Conservation (phyloP, 805 yeast species). For the Tetrapisispora arboricola region DNA sequence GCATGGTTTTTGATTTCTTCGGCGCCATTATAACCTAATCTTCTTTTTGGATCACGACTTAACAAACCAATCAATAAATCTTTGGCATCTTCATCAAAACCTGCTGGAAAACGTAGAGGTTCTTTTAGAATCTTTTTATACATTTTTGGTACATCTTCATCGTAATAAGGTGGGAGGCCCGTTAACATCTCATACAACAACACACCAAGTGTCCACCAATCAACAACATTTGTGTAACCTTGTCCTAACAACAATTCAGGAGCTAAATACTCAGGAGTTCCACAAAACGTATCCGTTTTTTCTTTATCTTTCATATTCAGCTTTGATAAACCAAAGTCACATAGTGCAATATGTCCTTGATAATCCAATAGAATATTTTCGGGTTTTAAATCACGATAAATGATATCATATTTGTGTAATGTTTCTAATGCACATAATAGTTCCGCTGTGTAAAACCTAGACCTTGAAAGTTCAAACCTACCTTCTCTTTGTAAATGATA, state of each 20-base stretch:
- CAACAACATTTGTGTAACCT: conserved; percentile 92
- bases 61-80: conserved; percentile 65
- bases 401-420: conserved; percentile 81
- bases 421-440: conserved; percentile 87
- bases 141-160: conserved; percentile 88
- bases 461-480: conserved; percentile 74
- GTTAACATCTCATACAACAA: conserved; percentile 91
- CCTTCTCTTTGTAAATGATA: conserved; percentile 90
- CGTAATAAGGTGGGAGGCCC: conserved; percentile 94
- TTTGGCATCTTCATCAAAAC: conserved; percentile 77
- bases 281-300: conserved; percentile 88
- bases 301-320: conserved; percentile 87
- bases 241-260: conserved; percentile 87
- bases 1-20: conserved; percentile 73
- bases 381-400: conserved; percentile 92
- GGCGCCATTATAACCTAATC: conserved; percentile 75
- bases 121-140: conserved; percentile 86
- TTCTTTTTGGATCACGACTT: conserved; percentile 72
- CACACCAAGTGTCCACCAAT: conserved; percentile 98
- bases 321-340: conserved; percentile 96
- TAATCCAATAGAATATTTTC: conserved; percentile 90
- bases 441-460: conserved; percentile 92
- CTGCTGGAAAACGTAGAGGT: conserved; percentile 79
- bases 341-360: conserved; percentile 94
- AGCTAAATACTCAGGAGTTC: conserved; percentile 95